Base-by-base conservation (phyloP, 2,329 filamentous ascomycete species). In the Penicillium verrucosum region DNA sequence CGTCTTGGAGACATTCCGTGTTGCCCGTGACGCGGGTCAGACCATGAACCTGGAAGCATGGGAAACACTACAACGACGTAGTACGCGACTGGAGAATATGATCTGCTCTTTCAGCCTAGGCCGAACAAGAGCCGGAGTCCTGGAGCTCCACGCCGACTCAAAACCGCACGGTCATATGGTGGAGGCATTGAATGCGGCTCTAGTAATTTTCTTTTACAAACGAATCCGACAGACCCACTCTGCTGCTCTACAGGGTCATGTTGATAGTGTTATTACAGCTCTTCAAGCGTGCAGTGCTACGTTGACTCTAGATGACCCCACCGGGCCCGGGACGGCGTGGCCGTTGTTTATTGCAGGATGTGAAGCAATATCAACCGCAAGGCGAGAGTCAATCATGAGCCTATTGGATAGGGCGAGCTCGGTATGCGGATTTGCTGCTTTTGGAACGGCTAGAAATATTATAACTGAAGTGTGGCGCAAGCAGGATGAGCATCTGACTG, bases 141-240 rank as follows among this genome's bases (percentile, higher is more conserved):
- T 55, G 18, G 57, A 65, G 8, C 54, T 57, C 2, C 46, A 54
- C 21, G 54, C 58, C 29, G 56, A 47, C 7, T 60, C 61, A 18
- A 60, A 60, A 9, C 60, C 69, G 4, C 66, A 68, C 48, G 58
- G 61, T 9, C 61, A 71, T 45, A 75, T 78, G 67, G 59, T 77
- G 7, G 68, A 70, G 18, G 76, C 76, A 0, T 59, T 79, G 57
- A 74, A 74, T 43, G 66, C 70, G 10, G 75, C 74, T 0, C 60
- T 78, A 6, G 67, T 78, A 6, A 75, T 78, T 1, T 73, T 76
- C 41, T 78, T 78, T 60, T 78, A 78, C 57, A 67, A 75, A 2
- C 68, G 76, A 5, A 70, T 78, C 16, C 69, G 72, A 18, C 68
- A 75, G 7, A 72, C 73, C 3, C 73, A 78, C 45, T 69, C 74